Conservation (phyloP, 441 rosid genomes). For the Eruca vesicaria region DNA sequence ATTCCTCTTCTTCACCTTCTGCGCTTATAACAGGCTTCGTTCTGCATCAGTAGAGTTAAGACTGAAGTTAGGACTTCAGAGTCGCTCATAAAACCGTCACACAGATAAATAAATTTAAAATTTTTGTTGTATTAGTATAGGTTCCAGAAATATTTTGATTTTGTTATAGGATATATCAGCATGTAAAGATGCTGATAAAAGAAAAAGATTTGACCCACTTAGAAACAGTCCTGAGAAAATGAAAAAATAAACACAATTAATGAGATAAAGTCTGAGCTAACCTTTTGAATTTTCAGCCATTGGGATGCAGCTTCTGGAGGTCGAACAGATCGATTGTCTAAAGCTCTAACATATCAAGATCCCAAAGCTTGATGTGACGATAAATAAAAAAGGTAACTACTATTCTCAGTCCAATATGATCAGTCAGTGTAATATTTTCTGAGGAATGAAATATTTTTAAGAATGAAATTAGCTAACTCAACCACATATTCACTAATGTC, state of each 20-base stretch:
- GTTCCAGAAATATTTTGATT: slow-evolving; percentile 5
- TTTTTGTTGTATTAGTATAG: not conserved
- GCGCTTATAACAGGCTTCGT: not conserved
- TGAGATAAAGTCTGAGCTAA: slow-evolving; percentile 14
- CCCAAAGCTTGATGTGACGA: slow-evolving; percentile 1
- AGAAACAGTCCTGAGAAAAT: not conserved
- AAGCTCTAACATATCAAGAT: slow-evolving; percentile 8
- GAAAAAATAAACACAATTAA: not conserved
- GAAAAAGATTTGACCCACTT: not conserved
- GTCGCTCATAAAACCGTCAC: not conserved
- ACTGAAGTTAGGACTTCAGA: not conserved
- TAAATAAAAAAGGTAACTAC: slow-evolving; percentile 4
- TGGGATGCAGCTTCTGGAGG: slow-evolving; percentile 1
- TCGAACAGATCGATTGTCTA: not conserved
- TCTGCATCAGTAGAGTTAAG: slow-evolving; percentile 25
- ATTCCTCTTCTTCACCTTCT: not conserved
- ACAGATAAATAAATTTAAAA: not conserved
- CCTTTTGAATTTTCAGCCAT: slow-evolving; percentile 9
- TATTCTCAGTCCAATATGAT: slow-evolving; percentile 12
- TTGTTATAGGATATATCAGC: not conserved
- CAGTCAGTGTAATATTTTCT: slow-evolving; percentile 12
- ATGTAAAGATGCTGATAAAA: not conserved
- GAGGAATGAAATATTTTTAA: no score
- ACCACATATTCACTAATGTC: not conserved
- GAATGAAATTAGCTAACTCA: no score